Conservation (phyloP, 106 monocot species). For the Dactylorhiza incarnata region DNA sequence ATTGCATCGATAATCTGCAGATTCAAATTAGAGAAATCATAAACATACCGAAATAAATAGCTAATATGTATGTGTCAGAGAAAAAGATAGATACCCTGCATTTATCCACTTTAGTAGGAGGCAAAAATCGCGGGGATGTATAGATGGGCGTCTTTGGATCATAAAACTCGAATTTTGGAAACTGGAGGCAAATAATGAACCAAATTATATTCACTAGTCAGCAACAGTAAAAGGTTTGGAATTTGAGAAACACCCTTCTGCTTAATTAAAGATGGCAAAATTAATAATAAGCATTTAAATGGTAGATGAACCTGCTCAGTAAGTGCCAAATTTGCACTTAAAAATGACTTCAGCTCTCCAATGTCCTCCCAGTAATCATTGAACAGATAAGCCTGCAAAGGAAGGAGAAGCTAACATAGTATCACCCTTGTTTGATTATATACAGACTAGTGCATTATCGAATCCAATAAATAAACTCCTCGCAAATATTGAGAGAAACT, state of each 20-base stretch:
- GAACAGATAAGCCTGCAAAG: constrained; percentile 72
- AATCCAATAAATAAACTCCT: neutral
- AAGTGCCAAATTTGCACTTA: constrained; percentile 84
- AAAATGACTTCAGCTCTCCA: constrained; percentile 83
- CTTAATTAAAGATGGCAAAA: neutral
- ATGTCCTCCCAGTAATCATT: constrained; percentile 95
- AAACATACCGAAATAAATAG: neutral
- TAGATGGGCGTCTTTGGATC: constrained; percentile 81
- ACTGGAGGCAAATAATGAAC: constrained; percentile 28
- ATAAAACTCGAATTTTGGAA: constrained; percentile 77
- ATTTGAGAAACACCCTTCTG: neutral
- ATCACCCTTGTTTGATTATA: neutral
- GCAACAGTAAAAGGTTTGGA: neutral
- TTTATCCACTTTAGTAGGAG: constrained; percentile 77
- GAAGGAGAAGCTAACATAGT: neutral
- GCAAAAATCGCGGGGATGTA: constrained; percentile 78
- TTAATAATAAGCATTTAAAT: neutral
- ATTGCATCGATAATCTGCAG: constrained; percentile 71
- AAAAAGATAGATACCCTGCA: constrained; percentile 45
- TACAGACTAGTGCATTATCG: neutral
- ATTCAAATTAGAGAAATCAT: constrained; percentile 5
- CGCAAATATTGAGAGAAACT: neutral
- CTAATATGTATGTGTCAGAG: neutral
- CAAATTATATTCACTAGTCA: neutral
- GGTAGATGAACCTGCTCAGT: constrained; percentile 57